Evolutionary conservation across 108 stramenopile species (phyloP).

Genomic region (Chaetoceros tenuissimus): DNA sequence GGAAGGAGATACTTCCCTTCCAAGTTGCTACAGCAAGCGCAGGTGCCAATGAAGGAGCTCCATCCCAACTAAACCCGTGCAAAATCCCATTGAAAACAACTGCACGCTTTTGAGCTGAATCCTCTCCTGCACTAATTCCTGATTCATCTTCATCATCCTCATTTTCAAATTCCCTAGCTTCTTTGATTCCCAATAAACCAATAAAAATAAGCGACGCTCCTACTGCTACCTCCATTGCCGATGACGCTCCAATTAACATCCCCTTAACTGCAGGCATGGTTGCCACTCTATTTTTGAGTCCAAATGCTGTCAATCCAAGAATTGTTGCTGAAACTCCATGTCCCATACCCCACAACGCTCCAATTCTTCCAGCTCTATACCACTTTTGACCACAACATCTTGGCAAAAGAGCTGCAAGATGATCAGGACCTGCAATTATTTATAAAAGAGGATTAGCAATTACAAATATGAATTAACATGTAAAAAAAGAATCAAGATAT

Average conservation of each 20-base stretch:
- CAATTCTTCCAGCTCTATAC: slow-evolving; percentile 80
- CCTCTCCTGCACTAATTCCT: slow-evolving; percentile 16
- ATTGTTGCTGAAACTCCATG: slow-evolving; percentile 89
- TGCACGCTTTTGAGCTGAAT: slow-evolving; percentile 50
- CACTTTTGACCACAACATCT: slow-evolving; percentile 84
- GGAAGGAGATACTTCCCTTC: slow-evolving; percentile 76
- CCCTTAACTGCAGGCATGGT: slow-evolving; percentile 12
- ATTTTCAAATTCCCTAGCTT: slow-evolving; percentile 47
- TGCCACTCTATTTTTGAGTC: slow-evolving; percentile 45
- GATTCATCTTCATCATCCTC: slow-evolving; percentile 39
- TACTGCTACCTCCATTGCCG: slow-evolving; percentile 80
- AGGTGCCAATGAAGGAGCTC: slow-evolving; percentile 90
- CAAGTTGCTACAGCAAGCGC: slow-evolving; percentile 87
- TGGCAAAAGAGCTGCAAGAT: slow-evolving; percentile 90
- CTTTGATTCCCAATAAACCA: slow-evolving; percentile 87
- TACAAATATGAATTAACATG: neutral
- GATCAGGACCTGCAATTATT: slow-evolving; percentile 69
- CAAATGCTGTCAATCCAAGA: slow-evolving; percentile 75
- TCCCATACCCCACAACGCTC: slow-evolving; percentile 92
- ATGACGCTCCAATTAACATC: slow-evolving; percentile 18
- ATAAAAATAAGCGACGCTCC: slow-evolving; percentile 86
- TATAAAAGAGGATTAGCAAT: slow-evolving; percentile 1
- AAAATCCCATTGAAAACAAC: slow-evolving; percentile 93
- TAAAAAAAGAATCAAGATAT: slow-evolving; percentile 1
- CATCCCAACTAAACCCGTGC: slow-evolving; percentile 96